Conservation (phyloP, 495 filamentous ascomycete genomes). For the Talaromyces adpressus region DNA sequence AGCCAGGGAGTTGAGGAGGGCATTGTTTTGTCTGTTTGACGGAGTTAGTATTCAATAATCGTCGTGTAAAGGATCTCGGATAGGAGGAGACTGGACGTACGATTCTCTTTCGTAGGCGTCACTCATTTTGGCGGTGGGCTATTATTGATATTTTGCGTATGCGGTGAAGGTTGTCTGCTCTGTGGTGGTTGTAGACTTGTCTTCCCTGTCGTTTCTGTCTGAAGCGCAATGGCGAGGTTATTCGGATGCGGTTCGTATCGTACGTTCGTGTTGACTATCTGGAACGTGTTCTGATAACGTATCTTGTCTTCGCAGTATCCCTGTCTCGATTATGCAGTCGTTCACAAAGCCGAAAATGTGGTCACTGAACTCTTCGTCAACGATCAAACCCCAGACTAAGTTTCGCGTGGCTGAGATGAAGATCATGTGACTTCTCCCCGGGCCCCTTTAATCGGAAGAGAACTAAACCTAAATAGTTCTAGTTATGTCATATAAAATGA, state of each 20-base stretch:
- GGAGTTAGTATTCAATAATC: conserved; percentile 6
- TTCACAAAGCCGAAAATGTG: background rate
- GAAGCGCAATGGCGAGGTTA: background rate
- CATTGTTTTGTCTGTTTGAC: conserved; percentile 74
- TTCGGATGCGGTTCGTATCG: background rate
- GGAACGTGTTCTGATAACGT: background rate
- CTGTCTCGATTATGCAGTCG: background rate
- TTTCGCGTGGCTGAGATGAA: conserved; percentile 6
- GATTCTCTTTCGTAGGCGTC: conserved; percentile 92
- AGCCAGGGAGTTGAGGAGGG: conserved; percentile 84
- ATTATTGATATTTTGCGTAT: background rate
- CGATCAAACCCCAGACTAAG: background rate
- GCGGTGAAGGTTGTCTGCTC: background rate
- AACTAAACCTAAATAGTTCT: background rate
- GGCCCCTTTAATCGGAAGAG: background rate
- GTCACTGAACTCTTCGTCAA: background rate
- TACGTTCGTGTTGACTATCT: background rate
- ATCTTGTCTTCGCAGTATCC: background rate
- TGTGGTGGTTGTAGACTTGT: background rate
- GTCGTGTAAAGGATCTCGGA: background rate
- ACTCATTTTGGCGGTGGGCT: conserved; percentile 56
- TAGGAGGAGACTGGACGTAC: conserved; percentile 28
- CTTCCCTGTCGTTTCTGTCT: background rate
- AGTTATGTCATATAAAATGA: background rate
- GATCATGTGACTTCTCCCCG: background rate